phyloP scores from a whole-genome alignment of 495 filamentous ascomycete genomes.

The Aspergillus saccharolyticus region DNA sequence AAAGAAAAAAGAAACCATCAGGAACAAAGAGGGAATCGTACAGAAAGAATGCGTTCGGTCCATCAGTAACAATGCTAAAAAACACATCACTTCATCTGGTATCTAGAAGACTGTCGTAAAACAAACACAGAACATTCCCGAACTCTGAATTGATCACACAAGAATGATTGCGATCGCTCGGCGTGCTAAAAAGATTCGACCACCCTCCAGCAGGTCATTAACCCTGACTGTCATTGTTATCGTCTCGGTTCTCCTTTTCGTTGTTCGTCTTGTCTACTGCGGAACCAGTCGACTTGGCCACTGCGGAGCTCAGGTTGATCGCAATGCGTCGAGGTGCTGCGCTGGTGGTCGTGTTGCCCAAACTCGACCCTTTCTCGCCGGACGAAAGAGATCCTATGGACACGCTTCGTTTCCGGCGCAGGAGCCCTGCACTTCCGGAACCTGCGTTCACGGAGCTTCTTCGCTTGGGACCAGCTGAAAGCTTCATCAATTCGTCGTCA shows the following conservation, averaged over 20 bases:
- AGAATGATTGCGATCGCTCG: slow-evolving; percentile 3
- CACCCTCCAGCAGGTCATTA: slow-evolving; percentile 15
- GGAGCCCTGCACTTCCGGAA: slow-evolving; percentile 27
- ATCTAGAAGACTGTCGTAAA: slow-evolving; percentile 35
- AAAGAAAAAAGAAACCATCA: background rate
- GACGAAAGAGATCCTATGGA: slow-evolving; percentile 29
- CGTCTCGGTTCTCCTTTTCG: slow-evolving; percentile 37
- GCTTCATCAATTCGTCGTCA: slow-evolving; percentile 70
- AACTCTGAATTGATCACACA: slow-evolving; percentile 10
- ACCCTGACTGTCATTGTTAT: slow-evolving; percentile 27
- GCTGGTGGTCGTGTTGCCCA: slow-evolving; percentile 24
- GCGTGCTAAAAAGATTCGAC: slow-evolving; percentile 2
- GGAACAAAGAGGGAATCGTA: slow-evolving; percentile 29
- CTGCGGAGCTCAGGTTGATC: slow-evolving; percentile 37
- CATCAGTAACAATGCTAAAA: slow-evolving; percentile 15
- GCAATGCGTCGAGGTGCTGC: slow-evolving; percentile 46
- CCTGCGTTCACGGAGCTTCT: slow-evolving; percentile 48
- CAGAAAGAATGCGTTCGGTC: slow-evolving; percentile 16
- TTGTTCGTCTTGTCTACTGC: slow-evolving; percentile 19
- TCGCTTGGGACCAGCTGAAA: slow-evolving; percentile 60
- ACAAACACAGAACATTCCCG: slow-evolving; percentile 17
- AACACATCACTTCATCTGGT: slow-evolving; percentile 34
- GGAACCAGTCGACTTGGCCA: slow-evolving; percentile 17
- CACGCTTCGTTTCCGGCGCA: slow-evolving; percentile 41
- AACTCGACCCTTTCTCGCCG: slow-evolving; percentile 26